Evolutionary conservation across 768 basidiomycete genomes (phyloP), one percentile per base, ranked within the genome.

Genomic region (Gloeopeniophorella convolvens): DNA sequence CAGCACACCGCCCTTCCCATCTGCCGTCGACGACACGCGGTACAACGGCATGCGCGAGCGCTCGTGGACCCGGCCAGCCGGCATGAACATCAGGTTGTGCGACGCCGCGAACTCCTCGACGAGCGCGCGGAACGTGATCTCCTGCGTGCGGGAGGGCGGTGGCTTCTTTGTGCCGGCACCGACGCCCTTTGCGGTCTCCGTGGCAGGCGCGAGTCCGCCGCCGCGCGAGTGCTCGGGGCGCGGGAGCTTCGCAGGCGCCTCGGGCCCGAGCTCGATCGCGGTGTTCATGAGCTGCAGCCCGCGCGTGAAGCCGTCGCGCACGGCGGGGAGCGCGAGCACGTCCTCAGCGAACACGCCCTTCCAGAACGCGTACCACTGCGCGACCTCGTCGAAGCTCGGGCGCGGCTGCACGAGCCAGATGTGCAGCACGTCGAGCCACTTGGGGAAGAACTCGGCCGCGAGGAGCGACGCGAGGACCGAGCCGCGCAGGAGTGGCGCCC

Each of bases 241-340:
- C 36, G 72, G 73, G 26, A 92, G 69, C 55, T 75, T 76, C 0
- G 75, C 73, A 0, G 83, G 78, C 9, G 89, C 91, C 24, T 87
- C 78, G 2, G 81, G 73, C 6, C 92, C 92, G 23, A 98, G 73
- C 54, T 88, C 84, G 63, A 94, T 83, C 20, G 95, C 95, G 57
- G 85, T 82, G 63, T 96, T 89, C 92, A 99, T 96, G 54, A 98
- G 65, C 65, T 97, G 88, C 50, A 97, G 65, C 1, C 91, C 96
- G 42, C 82, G 77, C 36, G 83, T 89, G 63, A 98, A 96, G 13
- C 93, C 95, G 37, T 77, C 75, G 45, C 76, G 70, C 21, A 97
- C 75, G 6, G 81, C 82, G 10, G 76, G 68, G 58, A 88, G 70
- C 24, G 70, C 74, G 57, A 79, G 77, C n/a, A 95, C 68, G 13